A percentile compares a stretch with the other conserved stretches of the same genome.
phyloP scores from a whole-genome alignment of 768 basidiomycete species.

The Leccinum aurantiacum region DNA sequence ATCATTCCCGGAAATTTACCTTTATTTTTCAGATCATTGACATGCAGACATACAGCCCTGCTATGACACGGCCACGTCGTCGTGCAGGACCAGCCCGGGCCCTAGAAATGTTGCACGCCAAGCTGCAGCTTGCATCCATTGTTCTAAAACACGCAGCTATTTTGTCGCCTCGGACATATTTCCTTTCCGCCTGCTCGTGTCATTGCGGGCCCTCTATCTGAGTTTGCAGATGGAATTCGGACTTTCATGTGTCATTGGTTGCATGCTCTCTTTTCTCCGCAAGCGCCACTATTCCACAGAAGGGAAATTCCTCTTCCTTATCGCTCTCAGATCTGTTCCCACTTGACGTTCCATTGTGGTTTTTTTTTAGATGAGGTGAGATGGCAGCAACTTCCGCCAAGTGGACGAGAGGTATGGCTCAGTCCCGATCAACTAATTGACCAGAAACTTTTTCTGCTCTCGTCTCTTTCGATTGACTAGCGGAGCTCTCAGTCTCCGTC shows the following conservation, averaged over 20 bases:
- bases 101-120: constrained; percentile 10
- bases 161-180: constrained; percentile 8
- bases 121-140: constrained; percentile 9
- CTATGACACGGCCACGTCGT: constrained; percentile 13
- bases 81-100: constrained; percentile 5
- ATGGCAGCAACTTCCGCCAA: constrained; percentile 15
- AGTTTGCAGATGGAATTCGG: constrained; percentile 32
- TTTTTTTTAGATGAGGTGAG: constrained; percentile 16
- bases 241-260: constrained; percentile 34
- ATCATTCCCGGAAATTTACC: constrained; percentile 27
- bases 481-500: constrained; percentile 20
- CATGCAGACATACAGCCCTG: constrained; percentile 18
- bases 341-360: constrained; percentile 17
- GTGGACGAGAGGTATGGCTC: constrained; percentile 14
- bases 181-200: constrained; percentile 11
- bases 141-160: constrained; percentile 11
- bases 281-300: constrained; percentile 22
- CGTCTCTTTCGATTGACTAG: constrained; percentile 9
- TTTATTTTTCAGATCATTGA: constrained; percentile 23
- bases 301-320: constrained; percentile 18
- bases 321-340: constrained; percentile 21
- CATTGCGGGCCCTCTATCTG: constrained; percentile 22
- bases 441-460: constrained; percentile 21
- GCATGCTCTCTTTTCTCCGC: constrained; percentile 25
- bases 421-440: constrained; percentile 14